Base-by-base conservation (phyloP, 306 rosid genomes). In the Cotoneaster glaucophyllus region DNA sequence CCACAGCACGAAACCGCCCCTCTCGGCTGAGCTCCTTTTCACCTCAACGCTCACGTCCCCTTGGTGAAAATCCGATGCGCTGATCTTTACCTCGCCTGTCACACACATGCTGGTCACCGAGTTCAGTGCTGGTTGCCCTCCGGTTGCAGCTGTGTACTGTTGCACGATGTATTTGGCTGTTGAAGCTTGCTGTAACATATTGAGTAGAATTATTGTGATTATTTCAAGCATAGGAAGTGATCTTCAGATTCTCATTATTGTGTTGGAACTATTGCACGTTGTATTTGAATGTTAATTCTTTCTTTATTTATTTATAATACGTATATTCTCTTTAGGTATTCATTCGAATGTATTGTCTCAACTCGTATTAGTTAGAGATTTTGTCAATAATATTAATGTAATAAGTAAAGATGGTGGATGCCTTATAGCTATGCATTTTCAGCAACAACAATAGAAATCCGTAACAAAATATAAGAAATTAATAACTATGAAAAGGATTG, bases 121-220 rank as follows among this genome's bases (percentile, higher is more conserved):
- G 78, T 86, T 95, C 82, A 95, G 73, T 44, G 97, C 97, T 2
- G 95, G 83, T 6, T 83, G 96, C 1, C 98, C 98, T 70, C 98
- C 98, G 17, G 98, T 95, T 6, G 98, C 98, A 0, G 98, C 98
- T 59, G 84, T 88, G 24, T 95, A 95, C 66, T 95, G 98, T 65
- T 95, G 97, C 73, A 95, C 92, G 59, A 95, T 95, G 62, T 95
- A 95, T 69, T 92, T 95, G 0, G 97, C 98, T 18, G 97, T 95
- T 43, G 98, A 95, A 69, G 96, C 95, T 92, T 92, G 97, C 98
- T 94, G 80, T 41, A 77, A 71, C n/a, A 65, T 18, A 14, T 25
- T 48, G 17, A 53, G 15, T 26, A 14, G 44, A 11, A 61, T 22
- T 57, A 73, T 43, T 64, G 43, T 8, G 68, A 31, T 64, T 31